Conservation (phyloP, 2,329 filamentous ascomycete species). For the Aspergillus novoparasiticus region DNA sequence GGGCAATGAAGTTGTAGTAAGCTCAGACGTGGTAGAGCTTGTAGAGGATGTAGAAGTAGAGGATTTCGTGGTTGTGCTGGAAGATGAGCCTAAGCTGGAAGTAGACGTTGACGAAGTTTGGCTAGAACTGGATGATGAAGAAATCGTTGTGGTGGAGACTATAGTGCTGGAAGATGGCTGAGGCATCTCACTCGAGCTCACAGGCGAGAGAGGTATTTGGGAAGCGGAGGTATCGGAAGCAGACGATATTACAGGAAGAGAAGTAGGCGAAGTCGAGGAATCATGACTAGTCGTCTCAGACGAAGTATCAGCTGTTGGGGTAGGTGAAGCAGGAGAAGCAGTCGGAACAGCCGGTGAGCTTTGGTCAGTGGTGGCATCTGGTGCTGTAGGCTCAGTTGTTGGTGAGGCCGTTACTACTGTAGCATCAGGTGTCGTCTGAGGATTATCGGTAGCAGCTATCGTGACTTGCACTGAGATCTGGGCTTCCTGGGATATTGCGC, state of each 20-base stretch:
- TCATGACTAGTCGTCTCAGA: conserved; percentile 8
- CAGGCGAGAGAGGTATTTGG: conserved; percentile 1
- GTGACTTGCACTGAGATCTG: conserved; percentile 8
- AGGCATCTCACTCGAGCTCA: conserved; percentile 4
- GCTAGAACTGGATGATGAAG: conserved; percentile 1
- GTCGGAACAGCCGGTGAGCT: conserved; percentile 12
- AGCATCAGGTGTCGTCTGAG: conserved; percentile 5
- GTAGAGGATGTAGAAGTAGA: conserved; percentile 7
- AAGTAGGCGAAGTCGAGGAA: conserved; percentile 2
- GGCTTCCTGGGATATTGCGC: background rate
- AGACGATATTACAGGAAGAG: conserved; percentile 3
- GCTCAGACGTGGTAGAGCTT: conserved; percentile 6
- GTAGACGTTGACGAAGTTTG: conserved; percentile 4
- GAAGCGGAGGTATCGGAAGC: background rate
- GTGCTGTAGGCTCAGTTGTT: conserved; percentile 7
- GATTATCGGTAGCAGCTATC: background rate
- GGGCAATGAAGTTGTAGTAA: conserved; percentile 3
- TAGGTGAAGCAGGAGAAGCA: conserved; percentile 15
- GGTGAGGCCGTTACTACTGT: conserved; percentile 6
- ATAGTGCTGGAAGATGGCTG: background rate
- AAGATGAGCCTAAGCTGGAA: conserved; percentile 2
- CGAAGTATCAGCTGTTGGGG: conserved; percentile 3
- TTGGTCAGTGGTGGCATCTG: background rate
- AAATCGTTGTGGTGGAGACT: background rate
- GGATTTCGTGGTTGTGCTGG: conserved; percentile 6